Evolutionary conservation across 1,284 basidiomycete species (phyloP).

Genomic region (Leccinum pachyderme): DNA sequence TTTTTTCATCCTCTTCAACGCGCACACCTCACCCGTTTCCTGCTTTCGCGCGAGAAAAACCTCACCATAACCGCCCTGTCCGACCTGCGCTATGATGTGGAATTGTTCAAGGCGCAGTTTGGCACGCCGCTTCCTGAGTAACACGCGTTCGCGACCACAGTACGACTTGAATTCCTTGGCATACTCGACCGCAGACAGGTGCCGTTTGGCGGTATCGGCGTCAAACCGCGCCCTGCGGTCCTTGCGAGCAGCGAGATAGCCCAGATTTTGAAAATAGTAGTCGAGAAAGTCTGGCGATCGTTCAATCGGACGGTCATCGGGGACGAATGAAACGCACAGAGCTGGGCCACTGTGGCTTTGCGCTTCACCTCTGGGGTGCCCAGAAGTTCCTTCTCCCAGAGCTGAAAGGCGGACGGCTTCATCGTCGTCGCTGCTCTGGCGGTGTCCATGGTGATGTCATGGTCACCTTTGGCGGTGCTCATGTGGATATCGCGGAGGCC

Average conservation of each 20-base stretch:
- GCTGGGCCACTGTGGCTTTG: conserved; percentile 93
- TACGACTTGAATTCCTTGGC: conserved; percentile 87
- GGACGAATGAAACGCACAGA: conserved; percentile 60
- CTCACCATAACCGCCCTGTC: conserved; percentile 96
- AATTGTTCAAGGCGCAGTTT: conserved; percentile 90
- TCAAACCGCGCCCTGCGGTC: conserved; percentile 81
- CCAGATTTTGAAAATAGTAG: conserved; percentile 91
- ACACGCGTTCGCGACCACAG: conserved; percentile 86
- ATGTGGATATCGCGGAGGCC: conserved; percentile 60
- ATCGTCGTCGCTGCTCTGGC: conserved; percentile 51
- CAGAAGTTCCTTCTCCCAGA: conserved; percentile 84
- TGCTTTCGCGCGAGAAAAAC: conserved; percentile 91
- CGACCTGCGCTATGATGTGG: conserved; percentile 94
- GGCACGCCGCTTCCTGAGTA: conserved; percentile 83
- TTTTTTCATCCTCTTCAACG: conserved; percentile 95
- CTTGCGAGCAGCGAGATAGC: conserved; percentile 83
- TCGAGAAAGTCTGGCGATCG: conserved; percentile 78
- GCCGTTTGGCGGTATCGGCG: conserved; percentile 71
- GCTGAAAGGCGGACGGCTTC: conserved; percentile 54
- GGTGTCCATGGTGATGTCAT: conserved; percentile 67
- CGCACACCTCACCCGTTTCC: conserved; percentile 92
- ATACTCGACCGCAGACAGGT: conserved; percentile 63
- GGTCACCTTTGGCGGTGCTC: conserved; percentile 60
- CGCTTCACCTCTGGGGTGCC: conserved; percentile 84
- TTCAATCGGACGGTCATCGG: conserved; percentile 15